These are phyloP conservation scores for Fragilariopsis cylindrus DNA, from an alignment of 108 stramenopile species.

Conservation along the genomic window DNA sequence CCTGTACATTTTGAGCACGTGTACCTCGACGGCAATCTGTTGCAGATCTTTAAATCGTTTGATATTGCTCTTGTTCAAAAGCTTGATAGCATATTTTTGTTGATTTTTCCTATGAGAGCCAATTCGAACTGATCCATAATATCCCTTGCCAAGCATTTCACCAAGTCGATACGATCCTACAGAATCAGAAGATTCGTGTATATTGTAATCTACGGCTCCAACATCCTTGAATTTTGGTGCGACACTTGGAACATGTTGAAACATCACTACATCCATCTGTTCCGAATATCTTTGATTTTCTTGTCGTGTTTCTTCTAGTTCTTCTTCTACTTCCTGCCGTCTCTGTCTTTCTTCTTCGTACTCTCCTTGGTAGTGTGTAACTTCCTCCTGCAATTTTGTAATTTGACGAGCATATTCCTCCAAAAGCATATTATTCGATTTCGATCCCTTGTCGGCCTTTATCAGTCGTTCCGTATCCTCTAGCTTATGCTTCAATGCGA, in stretches of 20 bases:
- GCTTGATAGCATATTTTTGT: slow-evolving; percentile 67
- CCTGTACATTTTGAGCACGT: slow-evolving; percentile 79
- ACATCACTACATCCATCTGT: slow-evolving; percentile 24
- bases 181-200: slow-evolving; percentile 20
- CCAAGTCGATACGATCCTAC: slow-evolving; percentile 55
- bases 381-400: neutral
- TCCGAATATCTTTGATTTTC: slow-evolving; percentile 29
- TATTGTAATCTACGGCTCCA: slow-evolving; percentile 15
- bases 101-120: slow-evolving; percentile 27
- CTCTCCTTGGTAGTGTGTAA: slow-evolving; percentile 1
- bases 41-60: slow-evolving; percentile 85
- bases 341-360: slow-evolving; percentile 12
- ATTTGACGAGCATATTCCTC: slow-evolving; percentile 6
- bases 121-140: slow-evolving; percentile 41
- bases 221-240: slow-evolving; percentile 26
- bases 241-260: slow-evolving; percentile 24
- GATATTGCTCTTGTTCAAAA: slow-evolving; percentile 86
- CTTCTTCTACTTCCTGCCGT: neutral
- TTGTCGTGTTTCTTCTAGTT: slow-evolving; percentile 15
- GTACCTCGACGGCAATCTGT: slow-evolving; percentile 89
- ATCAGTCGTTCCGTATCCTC: slow-evolving; percentile 9
- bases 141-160: slow-evolving; percentile 50
- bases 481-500: slow-evolving; percentile 6
- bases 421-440: neutral
- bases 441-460: neutral